phyloP scores from a whole-genome alignment of 306 rosid genomes.

The Fragaria iinumae region DNA sequence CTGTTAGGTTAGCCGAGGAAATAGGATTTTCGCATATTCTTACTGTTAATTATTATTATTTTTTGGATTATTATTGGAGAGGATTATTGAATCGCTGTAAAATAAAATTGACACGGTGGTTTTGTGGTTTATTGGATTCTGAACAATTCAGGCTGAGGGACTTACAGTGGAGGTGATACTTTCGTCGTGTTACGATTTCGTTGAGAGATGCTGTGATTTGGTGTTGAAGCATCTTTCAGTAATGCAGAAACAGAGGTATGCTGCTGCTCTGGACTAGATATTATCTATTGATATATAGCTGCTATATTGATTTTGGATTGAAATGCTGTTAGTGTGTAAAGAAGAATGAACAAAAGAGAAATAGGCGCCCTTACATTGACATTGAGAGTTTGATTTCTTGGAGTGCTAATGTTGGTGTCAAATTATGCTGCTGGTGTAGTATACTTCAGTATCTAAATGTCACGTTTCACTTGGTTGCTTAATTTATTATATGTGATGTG shows the following conservation, averaged over 20 bases:
- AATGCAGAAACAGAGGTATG: slow-evolving; percentile 75
- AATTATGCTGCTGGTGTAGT: background rate
- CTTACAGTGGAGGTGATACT: slow-evolving; percentile 66
- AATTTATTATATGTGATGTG: background rate
- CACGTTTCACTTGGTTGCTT: background rate
- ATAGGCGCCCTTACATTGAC: background rate
- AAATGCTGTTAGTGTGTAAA: background rate
- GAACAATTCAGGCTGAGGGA: slow-evolving; percentile 74
- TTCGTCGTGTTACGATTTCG: slow-evolving; percentile 80
- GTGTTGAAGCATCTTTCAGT: slow-evolving; percentile 69
- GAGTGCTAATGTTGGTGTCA: background rate
- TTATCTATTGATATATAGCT: background rate
- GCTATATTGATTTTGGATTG: background rate
- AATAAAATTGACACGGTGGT: background rate
- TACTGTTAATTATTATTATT: background rate
- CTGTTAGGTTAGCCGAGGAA: slow-evolving; percentile 16
- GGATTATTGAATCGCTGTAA: background rate
- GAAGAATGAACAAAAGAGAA: background rate
- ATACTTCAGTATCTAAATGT: background rate
- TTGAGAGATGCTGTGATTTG: slow-evolving; percentile 71
- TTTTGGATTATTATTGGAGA: background rate
- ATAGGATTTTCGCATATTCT: background rate
- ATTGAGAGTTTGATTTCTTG: background rate
- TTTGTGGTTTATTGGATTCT: background rate
- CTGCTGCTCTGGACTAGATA: background rate